phyloP scores from a whole-genome alignment of 192 early-diverging fungal species.

The Chytriomyces confervae region DNA sequence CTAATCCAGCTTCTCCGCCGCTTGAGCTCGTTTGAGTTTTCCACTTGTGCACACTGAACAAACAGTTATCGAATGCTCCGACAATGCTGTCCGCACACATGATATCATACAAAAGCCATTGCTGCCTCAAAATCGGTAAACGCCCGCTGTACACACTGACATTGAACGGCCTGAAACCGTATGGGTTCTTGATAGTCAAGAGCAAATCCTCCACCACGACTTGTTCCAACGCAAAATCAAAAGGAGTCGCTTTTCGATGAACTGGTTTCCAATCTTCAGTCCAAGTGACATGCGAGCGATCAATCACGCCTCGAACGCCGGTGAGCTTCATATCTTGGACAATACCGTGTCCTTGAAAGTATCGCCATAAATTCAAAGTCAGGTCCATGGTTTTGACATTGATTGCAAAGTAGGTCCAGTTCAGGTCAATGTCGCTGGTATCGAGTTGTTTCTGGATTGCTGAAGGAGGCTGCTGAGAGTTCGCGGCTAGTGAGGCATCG shows the following conservation, averaged over 20 bases:
- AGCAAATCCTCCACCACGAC: constrained; percentile 87
- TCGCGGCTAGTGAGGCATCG: background rate
- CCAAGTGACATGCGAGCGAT: constrained; percentile 83
- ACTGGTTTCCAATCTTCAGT: constrained; percentile 69
- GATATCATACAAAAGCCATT: constrained; percentile 92
- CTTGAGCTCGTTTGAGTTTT: background rate
- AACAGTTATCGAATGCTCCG: constrained; percentile 92
- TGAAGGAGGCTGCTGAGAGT: constrained; percentile 23
- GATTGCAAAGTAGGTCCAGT: constrained; percentile 90
- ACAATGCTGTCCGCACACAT: constrained; percentile 86
- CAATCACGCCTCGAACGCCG: constrained; percentile 86
- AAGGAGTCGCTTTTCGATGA: constrained; percentile 67
- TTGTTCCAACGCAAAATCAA: constrained; percentile 83
- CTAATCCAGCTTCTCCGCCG: background rate
- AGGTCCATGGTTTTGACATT: constrained; percentile 70
- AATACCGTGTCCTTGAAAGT: constrained; percentile 82
- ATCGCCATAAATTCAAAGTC: constrained; percentile 83
- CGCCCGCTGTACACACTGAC: constrained; percentile 87
- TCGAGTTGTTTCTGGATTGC: constrained; percentile 24
- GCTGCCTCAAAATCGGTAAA: constrained; percentile 82
- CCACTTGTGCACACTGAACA: constrained; percentile 86
- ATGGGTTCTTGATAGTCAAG: constrained; percentile 82
- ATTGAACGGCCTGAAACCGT: constrained; percentile 81
- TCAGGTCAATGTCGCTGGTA: constrained; percentile 62
- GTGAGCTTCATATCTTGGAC: constrained; percentile 82